Evolutionary conservation across 2,329 filamentous ascomycete genomes (phyloP).

Genomic region (Rhinocladiella mackenziei): DNA sequence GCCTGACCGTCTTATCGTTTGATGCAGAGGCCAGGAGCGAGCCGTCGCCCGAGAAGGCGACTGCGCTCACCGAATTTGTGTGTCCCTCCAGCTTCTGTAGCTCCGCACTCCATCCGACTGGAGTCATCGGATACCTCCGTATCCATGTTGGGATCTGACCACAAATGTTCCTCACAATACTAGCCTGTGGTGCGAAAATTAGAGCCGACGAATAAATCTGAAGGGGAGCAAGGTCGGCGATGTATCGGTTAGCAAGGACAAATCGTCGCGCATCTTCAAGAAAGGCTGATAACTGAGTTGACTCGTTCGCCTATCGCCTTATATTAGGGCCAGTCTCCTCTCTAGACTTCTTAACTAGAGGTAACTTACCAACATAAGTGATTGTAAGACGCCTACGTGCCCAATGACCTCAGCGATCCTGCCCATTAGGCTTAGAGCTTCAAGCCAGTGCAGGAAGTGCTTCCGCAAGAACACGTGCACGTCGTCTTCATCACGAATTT

Average conservation of each 20-base stretch:
- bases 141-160: slow-evolving; percentile 19
- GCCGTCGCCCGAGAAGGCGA: slow-evolving; percentile 25
- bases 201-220: slow-evolving; percentile 37
- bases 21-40: slow-evolving; percentile 28
- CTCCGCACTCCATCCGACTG: background rate
- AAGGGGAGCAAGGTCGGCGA: slow-evolving; percentile 35
- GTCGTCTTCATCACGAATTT: slow-evolving; percentile 1
- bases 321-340: no score
- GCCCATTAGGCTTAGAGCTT: no score
- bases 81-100: slow-evolving; percentile 25
- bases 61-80: slow-evolving; percentile 10
- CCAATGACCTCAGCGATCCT: background rate
- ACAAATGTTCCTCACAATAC: slow-evolving; percentile 31
- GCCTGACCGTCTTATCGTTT: slow-evolving; percentile 21
- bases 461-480: slow-evolving; percentile 18
- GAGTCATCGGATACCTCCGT: background rate
- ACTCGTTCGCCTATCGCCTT: slow-evolving; percentile 15
- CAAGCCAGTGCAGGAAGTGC: no score
- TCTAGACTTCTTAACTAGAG: background rate
- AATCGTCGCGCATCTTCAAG: slow-evolving; percentile 35
- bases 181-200: slow-evolving; percentile 32
- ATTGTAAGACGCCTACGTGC: background rate
- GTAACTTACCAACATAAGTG: background rate
- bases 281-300: slow-evolving; percentile 24
- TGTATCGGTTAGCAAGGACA: slow-evolving; percentile 30